These are phyloP conservation scores for Anisodus acutangulus DNA, from an alignment of 257 asterid genomes.

Conservation along the genomic window DNA sequence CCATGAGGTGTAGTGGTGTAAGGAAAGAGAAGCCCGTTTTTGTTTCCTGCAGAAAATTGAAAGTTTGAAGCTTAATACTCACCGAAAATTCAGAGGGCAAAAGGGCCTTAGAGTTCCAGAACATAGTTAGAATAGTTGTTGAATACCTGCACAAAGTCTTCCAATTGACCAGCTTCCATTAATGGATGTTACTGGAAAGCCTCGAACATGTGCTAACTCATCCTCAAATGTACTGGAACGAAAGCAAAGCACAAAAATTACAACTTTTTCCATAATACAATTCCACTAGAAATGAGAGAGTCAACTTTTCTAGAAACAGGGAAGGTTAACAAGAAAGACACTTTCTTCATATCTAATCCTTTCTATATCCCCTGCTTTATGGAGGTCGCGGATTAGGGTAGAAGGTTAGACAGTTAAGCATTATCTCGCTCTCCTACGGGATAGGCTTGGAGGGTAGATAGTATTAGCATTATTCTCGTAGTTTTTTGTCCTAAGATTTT, in stretches of 20 bases:
- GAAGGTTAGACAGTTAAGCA: too few species aligned
- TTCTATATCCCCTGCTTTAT: too few species aligned
- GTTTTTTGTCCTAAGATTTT: too few species aligned
- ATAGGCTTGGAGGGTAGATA: too few species aligned
- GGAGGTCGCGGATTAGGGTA: too few species aligned
- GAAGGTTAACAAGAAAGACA: too few species aligned
- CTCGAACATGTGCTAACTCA: constrained; percentile 75
- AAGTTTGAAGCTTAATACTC: not conserved
- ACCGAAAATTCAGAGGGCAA: not conserved
- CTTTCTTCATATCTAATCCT: too few species aligned
- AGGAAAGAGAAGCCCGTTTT: constrained; percentile 86
- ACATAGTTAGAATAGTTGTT: not conserved
- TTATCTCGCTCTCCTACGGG: too few species aligned
- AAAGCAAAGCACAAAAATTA: constrained; percentile 15
- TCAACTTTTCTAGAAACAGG: too few species aligned
- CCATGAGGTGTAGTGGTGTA: constrained; percentile 90
- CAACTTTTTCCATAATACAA: too few species aligned
- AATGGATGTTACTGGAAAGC: constrained; percentile 51
- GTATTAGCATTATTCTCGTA: too few species aligned
- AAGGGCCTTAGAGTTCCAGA: not conserved
- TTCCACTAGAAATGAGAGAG: too few species aligned
- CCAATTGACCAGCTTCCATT: constrained; percentile 78
- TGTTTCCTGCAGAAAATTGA: constrained; percentile 58
- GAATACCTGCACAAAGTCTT: constrained; percentile 81
- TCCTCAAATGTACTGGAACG: constrained; percentile 75